A percentile compares a stretch with the other conserved stretches of the same genome.
Evolutionary conservation across 1,139 yeast genomes (phyloP).

Genomic region (Kazachstania sp.): DNA sequence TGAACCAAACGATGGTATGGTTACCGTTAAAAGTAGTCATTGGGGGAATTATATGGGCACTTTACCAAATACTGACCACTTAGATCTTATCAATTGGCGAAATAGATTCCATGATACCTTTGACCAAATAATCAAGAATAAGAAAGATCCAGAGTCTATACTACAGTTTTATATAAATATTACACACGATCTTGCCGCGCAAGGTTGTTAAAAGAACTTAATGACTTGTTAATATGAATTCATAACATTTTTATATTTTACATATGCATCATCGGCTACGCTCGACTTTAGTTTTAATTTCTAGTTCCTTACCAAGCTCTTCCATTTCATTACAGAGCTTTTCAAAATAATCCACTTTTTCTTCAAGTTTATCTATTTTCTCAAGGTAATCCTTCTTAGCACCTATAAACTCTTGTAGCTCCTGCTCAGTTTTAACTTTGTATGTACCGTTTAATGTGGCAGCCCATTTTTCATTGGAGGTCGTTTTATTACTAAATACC

Average conservation of each 20-base stretch:
- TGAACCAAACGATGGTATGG: constrained; percentile 76
- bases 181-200: constrained; percentile 56
- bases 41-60: constrained; percentile 87
- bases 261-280: constrained; percentile 6
- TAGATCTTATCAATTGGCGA: constrained; percentile 79
- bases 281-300: constrained; percentile 17
- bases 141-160: constrained; percentile 40
- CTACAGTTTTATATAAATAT: constrained; percentile 67
- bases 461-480: constrained; percentile 18
- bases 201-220: constrained; percentile 45
- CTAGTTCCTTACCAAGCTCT: constrained; percentile 22
- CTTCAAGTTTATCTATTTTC: constrained; percentile 16
- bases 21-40: constrained; percentile 63
- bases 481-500: constrained; percentile 7
- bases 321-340: constrained; percentile 23
- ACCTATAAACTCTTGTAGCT: constrained; percentile 10
- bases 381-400: constrained; percentile 10
- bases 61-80: constrained; percentile 68
- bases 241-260: neutral
- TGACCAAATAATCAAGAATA: constrained; percentile 33
- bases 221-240: neutral
- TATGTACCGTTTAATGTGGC: constrained; percentile 14
- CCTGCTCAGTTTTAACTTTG: constrained; percentile 11
- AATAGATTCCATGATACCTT: constrained; percentile 41
- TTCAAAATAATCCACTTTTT: constrained; percentile 19